Percentiles rank a stretch among this genome's conserved stretches.
These are phyloP conservation scores for Paramecium biaurelia DNA, from an alignment of 73 alveolate species.

Conservation along the genomic window DNA sequence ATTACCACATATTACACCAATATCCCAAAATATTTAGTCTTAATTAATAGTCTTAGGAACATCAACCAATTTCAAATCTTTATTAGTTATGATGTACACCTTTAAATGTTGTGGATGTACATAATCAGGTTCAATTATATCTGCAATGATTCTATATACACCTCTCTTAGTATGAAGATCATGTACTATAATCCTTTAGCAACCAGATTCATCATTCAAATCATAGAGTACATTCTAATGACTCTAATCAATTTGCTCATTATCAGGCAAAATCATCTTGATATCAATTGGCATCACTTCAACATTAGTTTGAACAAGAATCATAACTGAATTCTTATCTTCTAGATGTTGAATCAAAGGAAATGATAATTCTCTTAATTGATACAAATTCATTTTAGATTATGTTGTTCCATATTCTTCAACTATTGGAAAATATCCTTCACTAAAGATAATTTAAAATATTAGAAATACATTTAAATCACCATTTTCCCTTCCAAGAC, in stretches of 20 bases:
- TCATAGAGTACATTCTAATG: background rate
- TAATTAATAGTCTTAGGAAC: background rate
- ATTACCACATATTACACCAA: conserved; percentile 49
- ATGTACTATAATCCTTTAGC: background rate
- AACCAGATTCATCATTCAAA: conserved; percentile 46
- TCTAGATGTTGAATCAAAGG: background rate
- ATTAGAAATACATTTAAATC: background rate
- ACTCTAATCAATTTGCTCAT: background rate
- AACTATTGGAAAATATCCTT: conserved; percentile 30
- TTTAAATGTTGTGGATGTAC: conserved; percentile 26
- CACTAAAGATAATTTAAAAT: background rate
- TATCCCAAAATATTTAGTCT: conserved; percentile 13
- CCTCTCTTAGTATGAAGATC: conserved; percentile 10
- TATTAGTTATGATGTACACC: conserved; percentile 19
- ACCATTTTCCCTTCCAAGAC: conserved; percentile 41
- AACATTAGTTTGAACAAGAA: conserved; percentile 26
- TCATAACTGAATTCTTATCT: background rate
- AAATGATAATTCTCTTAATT: conserved; percentile 29
- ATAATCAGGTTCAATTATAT: conserved; percentile 50
- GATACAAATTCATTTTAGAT: conserved; percentile 30
- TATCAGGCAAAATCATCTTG: conserved; percentile 16
- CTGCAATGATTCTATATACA: conserved; percentile 37
- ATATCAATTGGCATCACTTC: conserved; percentile 43
- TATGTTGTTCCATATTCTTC: conserved; percentile 43
- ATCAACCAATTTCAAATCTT: conserved; percentile 25